Evolutionary conservation across 306 rosid species (phyloP), one percentile per base, ranked within the genome.

Genomic region (Inga oerstediana): DNA sequence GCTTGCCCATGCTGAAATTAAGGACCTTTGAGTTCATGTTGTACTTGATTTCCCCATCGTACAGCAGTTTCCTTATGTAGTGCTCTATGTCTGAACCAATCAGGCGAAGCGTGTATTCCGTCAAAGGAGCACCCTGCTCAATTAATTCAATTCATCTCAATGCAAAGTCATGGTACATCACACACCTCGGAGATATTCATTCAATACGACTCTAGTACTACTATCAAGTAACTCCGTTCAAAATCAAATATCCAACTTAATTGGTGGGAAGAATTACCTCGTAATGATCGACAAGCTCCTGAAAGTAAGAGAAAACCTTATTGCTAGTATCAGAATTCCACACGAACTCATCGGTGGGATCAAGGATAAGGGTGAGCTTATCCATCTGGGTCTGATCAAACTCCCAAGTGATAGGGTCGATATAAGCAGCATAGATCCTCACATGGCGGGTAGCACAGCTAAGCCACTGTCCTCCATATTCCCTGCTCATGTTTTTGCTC

Each of bases 1-100:
- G 99, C 89, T 96, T 96, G 8, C 99, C 99, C 99, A 96, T 96
- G 93, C 98, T 93, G 94, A 96, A 96, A 87, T 96, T 96, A 81
- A 94, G 94, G 44, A 82, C 90, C 81, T 80, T 89, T 8, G 98
- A 97, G 81, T 94, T 85, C 99, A 96, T 94, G 84, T 94, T 96
- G 86, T 96, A 91, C 74, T 90, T 91, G 65, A 91, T 90, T 77
- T 90, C 91, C 34, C 93, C 92, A 77, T 85, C 93, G 69, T 80
- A 90, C 12, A 90, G 80, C 79, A 91, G 71, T 87, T 90, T 90
- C 85, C 92, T 85, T 87, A 90, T 92, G 83, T 88, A 92, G 71
- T 92, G 99, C 88, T 96, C 98, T 76, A 96, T 85, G 86, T 94
- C 99, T 4, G 98, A 96, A 79, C 99, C 98, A 59, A 96, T 96